phyloP scores from a whole-genome alignment of 768 basidiomycete species.

The Hortiboletus flavorubellus region DNA sequence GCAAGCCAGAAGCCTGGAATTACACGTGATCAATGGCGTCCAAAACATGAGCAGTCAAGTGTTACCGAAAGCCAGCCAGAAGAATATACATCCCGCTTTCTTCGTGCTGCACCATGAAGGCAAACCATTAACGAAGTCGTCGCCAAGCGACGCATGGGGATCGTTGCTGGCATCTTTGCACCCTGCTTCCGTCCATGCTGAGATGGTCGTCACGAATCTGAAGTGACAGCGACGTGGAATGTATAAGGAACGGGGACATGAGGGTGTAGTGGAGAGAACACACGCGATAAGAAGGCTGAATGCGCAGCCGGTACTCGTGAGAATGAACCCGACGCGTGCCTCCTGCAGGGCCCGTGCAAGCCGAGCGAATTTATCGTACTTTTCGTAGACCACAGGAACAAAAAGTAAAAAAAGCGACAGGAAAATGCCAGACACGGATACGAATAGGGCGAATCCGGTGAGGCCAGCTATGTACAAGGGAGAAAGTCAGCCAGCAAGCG shows the following conservation, averaged over 20 bases:
- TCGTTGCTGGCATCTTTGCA: constrained; percentile 85
- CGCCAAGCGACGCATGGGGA: constrained; percentile 68
- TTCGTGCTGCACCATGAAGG: constrained; percentile 89
- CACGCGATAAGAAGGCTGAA: constrained; percentile 76
- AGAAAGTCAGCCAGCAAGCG: constrained; percentile 10
- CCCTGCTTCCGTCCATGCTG: constrained; percentile 84
- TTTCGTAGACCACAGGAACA: constrained; percentile 79
- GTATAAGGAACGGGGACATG: constrained; percentile 16
- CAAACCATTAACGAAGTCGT: constrained; percentile 64
- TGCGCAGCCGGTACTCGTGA: constrained; percentile 65
- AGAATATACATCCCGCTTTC: constrained; percentile 85
- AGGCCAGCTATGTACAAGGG: constrained; percentile 63
- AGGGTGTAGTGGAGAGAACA: constrained; percentile 31
- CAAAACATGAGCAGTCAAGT: not conserved
- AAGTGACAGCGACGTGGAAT: not conserved
- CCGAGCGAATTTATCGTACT: constrained; percentile 75
- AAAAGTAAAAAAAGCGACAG: constrained; percentile 71
- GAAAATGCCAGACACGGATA: constrained; percentile 68
- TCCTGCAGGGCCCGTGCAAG: constrained; percentile 81
- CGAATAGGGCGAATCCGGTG: constrained; percentile 80
- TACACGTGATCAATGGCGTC: constrained; percentile 6
- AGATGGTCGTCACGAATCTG: constrained; percentile 75
- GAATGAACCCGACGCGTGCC: constrained; percentile 78
- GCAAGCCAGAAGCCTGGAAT: constrained; percentile 69
- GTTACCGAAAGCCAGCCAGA: constrained; percentile 79